Evolutionary conservation across 345 rosid species (phyloP).

Genomic region (Triadica sebifera): DNA sequence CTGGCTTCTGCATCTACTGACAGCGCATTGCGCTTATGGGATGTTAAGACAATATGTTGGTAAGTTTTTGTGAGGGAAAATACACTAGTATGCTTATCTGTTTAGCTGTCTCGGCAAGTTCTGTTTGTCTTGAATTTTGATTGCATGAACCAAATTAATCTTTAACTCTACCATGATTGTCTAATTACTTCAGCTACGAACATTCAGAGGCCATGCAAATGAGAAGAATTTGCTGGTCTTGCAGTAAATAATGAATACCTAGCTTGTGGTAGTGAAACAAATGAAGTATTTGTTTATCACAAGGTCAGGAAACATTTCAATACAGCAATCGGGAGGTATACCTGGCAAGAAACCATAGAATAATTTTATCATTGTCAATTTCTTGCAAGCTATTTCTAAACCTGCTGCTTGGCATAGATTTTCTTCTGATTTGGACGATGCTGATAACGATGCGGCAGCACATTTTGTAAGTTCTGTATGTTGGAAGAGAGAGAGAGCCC

Average conservation of each 20-base stretch:
- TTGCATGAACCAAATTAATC: no score
- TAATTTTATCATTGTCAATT: no score
- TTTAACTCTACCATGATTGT: no score
- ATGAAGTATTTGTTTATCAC: conserved; percentile 91
- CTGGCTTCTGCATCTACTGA: conserved; percentile 98
- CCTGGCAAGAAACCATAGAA: no score
- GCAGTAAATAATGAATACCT: conserved; percentile 76
- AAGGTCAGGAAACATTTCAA: conserved; percentile 51
- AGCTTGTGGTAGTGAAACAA: conserved; percentile 93
- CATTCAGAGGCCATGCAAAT: conserved; percentile 82
- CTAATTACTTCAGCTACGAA: conserved; percentile 55
- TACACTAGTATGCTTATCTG: background rate
- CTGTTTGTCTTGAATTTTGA: no score
- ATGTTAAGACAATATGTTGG: conserved; percentile 81
- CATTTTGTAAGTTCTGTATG: conserved; percentile 95
- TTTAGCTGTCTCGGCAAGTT: no score
- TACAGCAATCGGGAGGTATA: background rate
- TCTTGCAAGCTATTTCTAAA: conserved; percentile 71
- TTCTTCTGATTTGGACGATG: conserved; percentile 75
- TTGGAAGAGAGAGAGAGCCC: conserved; percentile 95
- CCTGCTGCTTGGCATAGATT: conserved; percentile 79
- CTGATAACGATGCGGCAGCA: conserved; percentile 76
- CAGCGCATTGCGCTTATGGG: conserved; percentile 91
- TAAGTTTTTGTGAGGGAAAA: conserved; percentile 28
- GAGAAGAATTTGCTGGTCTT: conserved; percentile 97